Conservation (phyloP, 192 early-diverging fungal genomes). For the Coemansia sp. region DNA sequence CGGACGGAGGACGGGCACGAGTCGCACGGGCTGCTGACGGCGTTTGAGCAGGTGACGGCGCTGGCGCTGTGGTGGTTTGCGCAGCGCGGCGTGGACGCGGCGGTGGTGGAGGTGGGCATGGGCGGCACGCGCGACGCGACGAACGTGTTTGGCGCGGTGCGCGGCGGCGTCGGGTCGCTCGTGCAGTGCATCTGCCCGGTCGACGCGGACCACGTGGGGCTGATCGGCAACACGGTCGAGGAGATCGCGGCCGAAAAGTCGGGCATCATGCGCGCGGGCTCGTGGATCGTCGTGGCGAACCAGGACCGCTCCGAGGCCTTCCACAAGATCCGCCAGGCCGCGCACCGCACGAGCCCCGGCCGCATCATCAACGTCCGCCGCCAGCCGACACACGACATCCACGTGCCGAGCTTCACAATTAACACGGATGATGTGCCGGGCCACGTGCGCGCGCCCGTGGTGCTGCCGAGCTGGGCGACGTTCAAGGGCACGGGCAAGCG, state of each 20-base stretch:
- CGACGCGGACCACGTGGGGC: slow-evolving; percentile 71
- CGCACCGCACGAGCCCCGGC: slow-evolving; percentile 27
- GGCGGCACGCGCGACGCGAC: slow-evolving; percentile 81
- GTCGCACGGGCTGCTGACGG: slow-evolving; percentile 48
- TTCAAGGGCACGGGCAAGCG: slow-evolving; percentile 44
- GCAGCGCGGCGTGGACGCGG: slow-evolving; percentile 61
- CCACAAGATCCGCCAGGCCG: slow-evolving; percentile 39
- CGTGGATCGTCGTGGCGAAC: slow-evolving; percentile 42
- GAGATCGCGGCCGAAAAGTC: slow-evolving; percentile 76
- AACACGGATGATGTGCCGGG: neutral
- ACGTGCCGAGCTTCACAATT: slow-evolving; percentile 35
- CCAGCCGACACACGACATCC: slow-evolving; percentile 34
- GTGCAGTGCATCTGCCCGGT: slow-evolving; percentile 64
- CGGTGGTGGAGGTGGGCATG: slow-evolving; percentile 81
- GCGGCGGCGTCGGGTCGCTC: slow-evolving; percentile 36
- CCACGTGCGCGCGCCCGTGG: neutral
- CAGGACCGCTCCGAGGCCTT: slow-evolving; percentile 40
- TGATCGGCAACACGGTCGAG: slow-evolving; percentile 65
- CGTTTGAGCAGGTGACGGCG: slow-evolving; percentile 73
- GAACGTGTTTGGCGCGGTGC: slow-evolving; percentile 63
- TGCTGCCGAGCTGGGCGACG: slow-evolving; percentile 24
- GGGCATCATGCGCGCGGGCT: slow-evolving; percentile 66
- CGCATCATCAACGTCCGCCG: slow-evolving; percentile 46
- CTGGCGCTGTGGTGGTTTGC: slow-evolving; percentile 61
- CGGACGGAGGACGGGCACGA: slow-evolving; percentile 17